Conservation (phyloP, 75 land plant species). For the Cupressus sempervirens region DNA sequence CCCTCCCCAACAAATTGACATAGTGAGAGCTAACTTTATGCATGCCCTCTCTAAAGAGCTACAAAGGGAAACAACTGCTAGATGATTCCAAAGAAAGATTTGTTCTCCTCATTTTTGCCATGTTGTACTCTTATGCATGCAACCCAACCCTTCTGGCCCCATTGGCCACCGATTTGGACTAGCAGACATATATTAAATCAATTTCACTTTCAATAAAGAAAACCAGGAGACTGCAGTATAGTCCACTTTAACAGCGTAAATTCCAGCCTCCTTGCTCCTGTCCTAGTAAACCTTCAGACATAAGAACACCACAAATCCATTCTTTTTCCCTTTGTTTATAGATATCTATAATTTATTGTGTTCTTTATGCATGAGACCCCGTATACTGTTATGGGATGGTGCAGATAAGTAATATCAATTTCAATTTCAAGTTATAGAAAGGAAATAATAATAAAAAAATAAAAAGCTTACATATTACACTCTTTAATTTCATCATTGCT, state of each 20-base stretch:
- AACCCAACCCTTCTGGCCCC: not conserved
- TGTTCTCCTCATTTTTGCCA: not conserved
- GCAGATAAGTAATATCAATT: not conserved
- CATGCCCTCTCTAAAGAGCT: not conserved
- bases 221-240: not conserved
- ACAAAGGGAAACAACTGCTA: not conserved
- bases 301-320: not conserved
- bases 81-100: not conserved
- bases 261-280: not conserved
- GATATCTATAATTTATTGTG: not conserved
- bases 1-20: not conserved
- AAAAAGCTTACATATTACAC: constrained; percentile 83
- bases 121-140: not conserved
- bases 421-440: not conserved
- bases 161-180: not conserved
- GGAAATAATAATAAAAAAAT: not conserved
- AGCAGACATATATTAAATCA: not conserved
- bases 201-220: not conserved
- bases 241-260: not conserved
- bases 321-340: not conserved
- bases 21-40: not conserved
- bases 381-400: not conserved
- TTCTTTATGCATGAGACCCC: not conserved
- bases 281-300: not conserved
- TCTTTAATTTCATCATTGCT: constrained; percentile 96